Percentiles rank a stretch among this genome's conserved stretches.
phyloP scores from a whole-genome alignment of 352 stramenopile species.

The Phytophthora kernoviae region DNA sequence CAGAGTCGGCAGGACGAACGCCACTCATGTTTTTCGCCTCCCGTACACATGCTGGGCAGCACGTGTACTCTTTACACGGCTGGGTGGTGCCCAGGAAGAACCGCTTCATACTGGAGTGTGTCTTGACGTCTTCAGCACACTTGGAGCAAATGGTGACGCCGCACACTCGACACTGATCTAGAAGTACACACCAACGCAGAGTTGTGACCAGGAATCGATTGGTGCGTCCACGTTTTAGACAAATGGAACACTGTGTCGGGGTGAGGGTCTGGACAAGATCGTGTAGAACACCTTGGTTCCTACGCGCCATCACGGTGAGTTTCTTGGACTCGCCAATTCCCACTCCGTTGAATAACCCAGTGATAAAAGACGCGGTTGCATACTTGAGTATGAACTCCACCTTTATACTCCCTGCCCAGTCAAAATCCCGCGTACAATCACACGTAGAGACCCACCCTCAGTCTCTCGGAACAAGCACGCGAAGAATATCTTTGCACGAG shows the following conservation, averaged over 20 bases:
- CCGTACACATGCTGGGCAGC: conserved; percentile 44
- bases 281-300: conserved; percentile 13
- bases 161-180: conserved; percentile 50
- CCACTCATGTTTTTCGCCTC: conserved; percentile 36
- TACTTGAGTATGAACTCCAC: conserved; percentile 26
- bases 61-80: conserved; percentile 27
- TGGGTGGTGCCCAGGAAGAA: conserved; percentile 39
- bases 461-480: conserved; percentile 44
- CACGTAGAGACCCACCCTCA: conserved; percentile 30
- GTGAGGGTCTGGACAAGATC: conserved; percentile 5
- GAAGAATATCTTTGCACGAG: conserved; percentile 43
- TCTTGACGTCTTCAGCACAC: conserved; percentile 46
- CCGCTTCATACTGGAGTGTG: conserved; percentile 13
- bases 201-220: conserved; percentile 24
- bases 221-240: conserved; percentile 15
- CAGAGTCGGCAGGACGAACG: conserved; percentile 23
- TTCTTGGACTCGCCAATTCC: conserved; percentile 55
- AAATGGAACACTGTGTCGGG: conserved; percentile 26
- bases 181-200: conserved; percentile 19
- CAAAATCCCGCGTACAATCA: conserved; percentile 48
- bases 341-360: conserved; percentile 46
- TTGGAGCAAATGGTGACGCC: conserved; percentile 42
- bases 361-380: conserved; percentile 38
- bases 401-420: conserved; percentile 39
- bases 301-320: conserved; percentile 42